Evolutionary conservation across 176 grass and related monocot genomes (phyloP).

Genomic region (Rhynchospora tenuis): DNA sequence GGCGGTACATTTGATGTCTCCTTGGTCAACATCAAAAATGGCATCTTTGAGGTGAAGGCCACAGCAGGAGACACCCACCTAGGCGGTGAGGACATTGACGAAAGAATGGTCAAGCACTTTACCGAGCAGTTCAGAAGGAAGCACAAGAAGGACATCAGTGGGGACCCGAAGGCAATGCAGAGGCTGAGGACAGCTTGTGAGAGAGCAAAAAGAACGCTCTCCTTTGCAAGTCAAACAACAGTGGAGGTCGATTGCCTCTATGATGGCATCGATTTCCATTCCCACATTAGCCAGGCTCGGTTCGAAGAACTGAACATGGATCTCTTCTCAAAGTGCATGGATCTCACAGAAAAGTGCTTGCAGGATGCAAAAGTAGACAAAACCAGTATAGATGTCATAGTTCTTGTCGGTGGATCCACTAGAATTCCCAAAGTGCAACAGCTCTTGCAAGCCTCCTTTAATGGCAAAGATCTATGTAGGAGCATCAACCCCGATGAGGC

Average conservation of each 20-base stretch:
- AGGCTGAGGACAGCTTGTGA: constrained; percentile 11
- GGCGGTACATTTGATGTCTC: constrained; percentile 17
- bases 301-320: constrained; percentile 13
- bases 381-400: background rate
- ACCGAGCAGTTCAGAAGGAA: background rate
- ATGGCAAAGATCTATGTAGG: constrained; percentile 1
- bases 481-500: constrained; percentile 13
- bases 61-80: constrained; percentile 6
- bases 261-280: background rate
- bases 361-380: constrained; percentile 4
- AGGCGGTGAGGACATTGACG: constrained; percentile 11
- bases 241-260: constrained; percentile 5
- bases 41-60: constrained; percentile 5
- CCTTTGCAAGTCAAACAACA: background rate
- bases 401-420: background rate
- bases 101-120: background rate
- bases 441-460: constrained; percentile 1
- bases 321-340: constrained; percentile 11
- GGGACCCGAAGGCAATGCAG: background rate
- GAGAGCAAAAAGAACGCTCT: constrained; percentile 1
- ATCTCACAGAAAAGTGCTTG: background rate
- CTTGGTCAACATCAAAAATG: background rate
- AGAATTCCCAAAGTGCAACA: constrained; percentile 7
- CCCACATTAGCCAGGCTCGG: constrained; percentile 2
- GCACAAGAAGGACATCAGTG: background rate